Evolutionary conservation across 139 green algal genomes (phyloP).

Genomic region (Pleodorina starrii): DNA sequence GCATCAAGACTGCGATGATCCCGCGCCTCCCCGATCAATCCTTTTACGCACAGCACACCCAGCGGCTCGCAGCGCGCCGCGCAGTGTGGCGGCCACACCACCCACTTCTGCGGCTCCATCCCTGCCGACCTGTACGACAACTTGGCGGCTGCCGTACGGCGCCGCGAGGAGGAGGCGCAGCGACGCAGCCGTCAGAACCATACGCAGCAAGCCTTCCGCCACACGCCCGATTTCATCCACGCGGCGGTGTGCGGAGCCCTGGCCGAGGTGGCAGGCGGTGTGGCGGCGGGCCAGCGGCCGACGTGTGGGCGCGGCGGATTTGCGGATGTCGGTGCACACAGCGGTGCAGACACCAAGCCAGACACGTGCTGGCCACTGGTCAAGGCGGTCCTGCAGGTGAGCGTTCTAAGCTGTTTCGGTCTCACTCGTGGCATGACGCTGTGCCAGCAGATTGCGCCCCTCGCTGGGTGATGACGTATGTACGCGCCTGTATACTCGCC

Average conservation of each 20-base stretch:
- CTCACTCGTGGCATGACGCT: too few relatives aligned
- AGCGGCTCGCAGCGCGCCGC: background rate
- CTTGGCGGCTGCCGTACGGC: background rate
- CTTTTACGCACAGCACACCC: background rate
- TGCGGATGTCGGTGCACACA: slow-evolving; percentile 58
- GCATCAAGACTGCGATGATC: too few relatives aligned
- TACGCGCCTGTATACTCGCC: too few relatives aligned
- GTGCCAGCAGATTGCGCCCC: too few relatives aligned
- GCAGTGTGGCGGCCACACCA: background rate
- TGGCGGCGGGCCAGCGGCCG: background rate
- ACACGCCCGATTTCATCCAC: slow-evolving; percentile 40
- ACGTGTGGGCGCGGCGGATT: slow-evolving; percentile 54
- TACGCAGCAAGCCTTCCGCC: slow-evolving; percentile 20
- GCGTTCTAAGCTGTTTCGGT: too few relatives aligned
- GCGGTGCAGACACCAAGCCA: background rate
- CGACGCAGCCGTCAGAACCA: background rate
- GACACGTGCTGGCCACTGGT: slow-evolving; percentile 59
- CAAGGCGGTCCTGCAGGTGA: slow-evolving; percentile 44
- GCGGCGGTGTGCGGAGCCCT: background rate
- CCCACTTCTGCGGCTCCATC: background rate
- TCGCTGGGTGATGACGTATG: too few relatives aligned
- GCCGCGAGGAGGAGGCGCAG: background rate
- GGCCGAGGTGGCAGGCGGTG: too few relatives aligned
- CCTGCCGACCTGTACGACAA: background rate
- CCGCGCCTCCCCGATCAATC: too few relatives aligned